phyloP scores from a whole-genome alignment of 495 filamentous ascomycete species.

The Chaetomium fimeti region DNA sequence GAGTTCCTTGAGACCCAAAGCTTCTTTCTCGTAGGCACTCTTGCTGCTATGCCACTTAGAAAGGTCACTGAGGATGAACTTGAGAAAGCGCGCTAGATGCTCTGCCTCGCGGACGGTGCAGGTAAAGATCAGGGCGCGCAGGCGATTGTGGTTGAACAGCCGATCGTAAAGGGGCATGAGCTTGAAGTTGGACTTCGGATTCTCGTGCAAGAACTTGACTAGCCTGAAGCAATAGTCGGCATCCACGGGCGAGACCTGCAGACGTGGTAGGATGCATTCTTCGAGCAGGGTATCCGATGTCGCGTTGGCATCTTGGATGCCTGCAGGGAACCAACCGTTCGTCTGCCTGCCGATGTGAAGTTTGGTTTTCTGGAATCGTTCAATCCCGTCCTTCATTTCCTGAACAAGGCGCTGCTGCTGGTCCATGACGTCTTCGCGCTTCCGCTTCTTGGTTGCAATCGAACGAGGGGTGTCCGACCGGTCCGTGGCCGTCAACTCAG shows the following conservation, averaged over 20 bases:
- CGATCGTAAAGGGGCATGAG: slow-evolving; percentile 80
- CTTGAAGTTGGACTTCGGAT: slow-evolving; percentile 79
- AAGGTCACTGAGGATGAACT: slow-evolving; percentile 73
- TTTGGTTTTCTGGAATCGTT: slow-evolving; percentile 60
- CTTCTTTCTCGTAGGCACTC: slow-evolving; percentile 73
- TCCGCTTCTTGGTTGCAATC: slow-evolving; percentile 60
- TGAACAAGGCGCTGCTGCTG: slow-evolving; percentile 65
- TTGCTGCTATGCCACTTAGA: slow-evolving; percentile 79
- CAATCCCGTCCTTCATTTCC: slow-evolving; percentile 50
- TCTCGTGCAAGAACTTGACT: slow-evolving; percentile 78
- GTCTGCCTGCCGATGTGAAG: slow-evolving; percentile 72
- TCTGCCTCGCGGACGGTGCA: slow-evolving; percentile 89
- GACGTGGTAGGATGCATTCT: slow-evolving; percentile 83
- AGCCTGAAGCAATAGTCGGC: slow-evolving; percentile 83
- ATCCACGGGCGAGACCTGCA: slow-evolving; percentile 79
- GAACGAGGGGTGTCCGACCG: slow-evolving; percentile 65
- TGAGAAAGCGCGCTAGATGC: slow-evolving; percentile 84
- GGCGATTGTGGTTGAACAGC: slow-evolving; percentile 74
- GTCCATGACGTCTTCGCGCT: slow-evolving; percentile 67
- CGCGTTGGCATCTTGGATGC: slow-evolving; percentile 60
- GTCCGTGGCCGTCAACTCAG: slow-evolving; percentile 60
- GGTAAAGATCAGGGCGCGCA: slow-evolving; percentile 77
- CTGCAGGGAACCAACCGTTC: slow-evolving; percentile 68
- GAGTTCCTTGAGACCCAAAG: slow-evolving; percentile 49
- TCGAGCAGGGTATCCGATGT: slow-evolving; percentile 77